These are phyloP conservation scores for Talaromyces wortmannii DNA, from an alignment of 495 filamentous ascomycete genomes.

Conservation along the genomic window DNA sequence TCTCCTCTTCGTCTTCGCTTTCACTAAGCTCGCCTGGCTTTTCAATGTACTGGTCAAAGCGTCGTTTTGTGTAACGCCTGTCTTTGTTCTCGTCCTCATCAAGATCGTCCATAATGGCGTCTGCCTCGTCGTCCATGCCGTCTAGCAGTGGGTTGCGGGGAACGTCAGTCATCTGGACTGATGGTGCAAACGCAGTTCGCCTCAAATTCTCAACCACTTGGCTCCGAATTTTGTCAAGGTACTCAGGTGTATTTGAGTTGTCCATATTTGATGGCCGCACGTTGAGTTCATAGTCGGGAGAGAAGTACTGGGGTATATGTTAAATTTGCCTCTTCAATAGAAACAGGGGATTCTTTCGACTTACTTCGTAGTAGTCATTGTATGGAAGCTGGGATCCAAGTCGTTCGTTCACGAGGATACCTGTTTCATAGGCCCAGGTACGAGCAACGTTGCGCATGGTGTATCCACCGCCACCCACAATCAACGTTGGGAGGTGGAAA, in stretches of 20 bases:
- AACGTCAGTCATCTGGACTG: conserved; percentile 93
- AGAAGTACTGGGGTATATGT: conserved; percentile 70
- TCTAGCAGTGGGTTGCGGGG: conserved; percentile 63
- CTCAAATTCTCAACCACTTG: conserved; percentile 90
- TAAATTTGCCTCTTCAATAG: conserved; percentile 16
- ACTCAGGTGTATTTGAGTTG: conserved; percentile 91
- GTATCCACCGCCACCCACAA: conserved; percentile 93
- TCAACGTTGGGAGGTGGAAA: conserved; percentile 84
- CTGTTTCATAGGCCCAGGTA: conserved; percentile 97
- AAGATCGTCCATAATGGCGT: conserved; percentile 79
- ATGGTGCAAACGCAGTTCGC: conserved; percentile 80
- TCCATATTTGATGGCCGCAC: conserved; percentile 98
- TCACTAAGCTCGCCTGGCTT: conserved; percentile 72
- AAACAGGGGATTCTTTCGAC: conserved; percentile 10
- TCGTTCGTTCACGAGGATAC: conserved; percentile 73
- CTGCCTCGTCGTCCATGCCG: conserved; percentile 73
- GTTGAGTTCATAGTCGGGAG: conserved; percentile 91
- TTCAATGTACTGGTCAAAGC: conserved; percentile 72
- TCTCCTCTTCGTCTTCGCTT: conserved; percentile 85
- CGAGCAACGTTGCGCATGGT: conserved; percentile 98
- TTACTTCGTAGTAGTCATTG: conserved; percentile 97
- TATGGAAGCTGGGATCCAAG: conserved; percentile 82
- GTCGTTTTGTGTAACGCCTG: conserved; percentile 70
- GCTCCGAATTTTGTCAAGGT: conserved; percentile 90
- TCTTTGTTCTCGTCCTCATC: conserved; percentile 92